Percentiles rank a stretch among this genome's conserved stretches.
Conservation (phyloP, 371 early-diverging fungal species). For the Chytridium lagenaria region DNA sequence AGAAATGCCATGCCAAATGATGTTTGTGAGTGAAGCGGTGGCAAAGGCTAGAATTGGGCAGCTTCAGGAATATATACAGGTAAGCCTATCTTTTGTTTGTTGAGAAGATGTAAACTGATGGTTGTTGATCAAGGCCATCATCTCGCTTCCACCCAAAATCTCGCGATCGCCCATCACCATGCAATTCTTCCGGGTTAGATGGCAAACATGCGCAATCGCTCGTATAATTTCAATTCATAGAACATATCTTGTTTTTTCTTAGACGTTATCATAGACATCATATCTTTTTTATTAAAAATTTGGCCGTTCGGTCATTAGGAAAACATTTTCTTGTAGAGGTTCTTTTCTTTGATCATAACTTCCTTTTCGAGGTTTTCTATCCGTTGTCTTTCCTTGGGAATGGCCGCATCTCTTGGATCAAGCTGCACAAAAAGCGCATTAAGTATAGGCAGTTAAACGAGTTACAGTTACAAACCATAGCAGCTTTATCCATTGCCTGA, state of each 20-base stretch:
- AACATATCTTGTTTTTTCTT: not conserved
- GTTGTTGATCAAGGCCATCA: slow-evolving; percentile 31
- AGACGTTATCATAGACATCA: not conserved
- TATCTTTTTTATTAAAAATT: not conserved
- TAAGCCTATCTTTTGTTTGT: slow-evolving; percentile 24
- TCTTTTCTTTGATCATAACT: slow-evolving; percentile 37
- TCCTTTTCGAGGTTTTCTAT: slow-evolving; percentile 25
- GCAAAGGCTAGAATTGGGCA: slow-evolving; percentile 47
- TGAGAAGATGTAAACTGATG: not conserved
- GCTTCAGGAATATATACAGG: slow-evolving; percentile 53
- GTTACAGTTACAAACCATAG: slow-evolving; percentile 51
- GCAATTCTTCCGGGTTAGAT: slow-evolving; percentile 51
- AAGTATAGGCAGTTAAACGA: too few species aligned
- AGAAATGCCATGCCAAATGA: slow-evolving; percentile 58
- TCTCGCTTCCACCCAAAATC: slow-evolving; percentile 51
- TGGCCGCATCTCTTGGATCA: slow-evolving; percentile 37
- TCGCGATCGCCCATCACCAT: slow-evolving; percentile 53
- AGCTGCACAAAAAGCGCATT: too few species aligned
- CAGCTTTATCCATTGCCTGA: slow-evolving; percentile 53
- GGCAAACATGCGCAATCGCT: slow-evolving; percentile 42
- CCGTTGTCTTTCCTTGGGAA: slow-evolving; percentile 25
- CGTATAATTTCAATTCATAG: not conserved
- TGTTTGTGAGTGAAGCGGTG: slow-evolving; percentile 58
- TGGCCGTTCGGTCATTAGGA: not conserved
- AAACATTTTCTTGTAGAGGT: slow-evolving; percentile 41